Base-by-base conservation (phyloP, 768 basidiomycete genomes). In the Rhizopogon sp. region DNA sequence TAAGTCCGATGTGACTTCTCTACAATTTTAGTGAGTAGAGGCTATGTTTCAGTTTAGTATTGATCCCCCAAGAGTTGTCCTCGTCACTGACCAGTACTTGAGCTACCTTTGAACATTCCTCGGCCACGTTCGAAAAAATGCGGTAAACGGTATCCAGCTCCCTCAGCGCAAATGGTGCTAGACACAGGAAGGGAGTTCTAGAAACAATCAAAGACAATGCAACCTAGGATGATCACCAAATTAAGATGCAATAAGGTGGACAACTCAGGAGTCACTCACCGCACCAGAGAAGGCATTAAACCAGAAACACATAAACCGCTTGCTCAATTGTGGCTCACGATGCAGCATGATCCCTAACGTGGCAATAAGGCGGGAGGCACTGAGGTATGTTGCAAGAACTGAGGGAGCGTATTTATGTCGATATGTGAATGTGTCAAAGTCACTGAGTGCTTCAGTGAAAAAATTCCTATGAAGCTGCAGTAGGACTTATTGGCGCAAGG, bases 221-320 rank as follows among this genome's bases (percentile, higher is more conserved):
- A 54, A 86, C 80, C 84, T 84, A 45, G 4, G 7, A 6, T 37
- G 52, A 25, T 28, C 10, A 1, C 25, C 44, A 22, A 41, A 44
- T 42, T 29, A 57, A 47, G 13, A 56, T 55, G 39, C 9, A 31
- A 16, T n/a, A 11, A 60, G 41, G 14, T 35, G n/a, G 8, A 13
- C 22, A 35, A 50, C 35, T 42, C 37, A 33, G 13, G 31, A 45
- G 42, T 57, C 42, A 74, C 84, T 69, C 65, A 87, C 87, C 56
- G 83, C 83, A 7, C 84, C 84, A 43, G 87, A 87, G 65, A 87
- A 87, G 17, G 80, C 75, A 62, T 89, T 87, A 56, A 85, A 84
- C 87, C 88, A 90, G 61, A 87, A 82, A 64, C 82, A 79, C 67
- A 86, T 76, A 60, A 87, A 85, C 31, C 88, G 77, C 50, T 78